Base-by-base conservation (phyloP, 176 grass and related monocot species). In the Dactylis glomerata region DNA sequence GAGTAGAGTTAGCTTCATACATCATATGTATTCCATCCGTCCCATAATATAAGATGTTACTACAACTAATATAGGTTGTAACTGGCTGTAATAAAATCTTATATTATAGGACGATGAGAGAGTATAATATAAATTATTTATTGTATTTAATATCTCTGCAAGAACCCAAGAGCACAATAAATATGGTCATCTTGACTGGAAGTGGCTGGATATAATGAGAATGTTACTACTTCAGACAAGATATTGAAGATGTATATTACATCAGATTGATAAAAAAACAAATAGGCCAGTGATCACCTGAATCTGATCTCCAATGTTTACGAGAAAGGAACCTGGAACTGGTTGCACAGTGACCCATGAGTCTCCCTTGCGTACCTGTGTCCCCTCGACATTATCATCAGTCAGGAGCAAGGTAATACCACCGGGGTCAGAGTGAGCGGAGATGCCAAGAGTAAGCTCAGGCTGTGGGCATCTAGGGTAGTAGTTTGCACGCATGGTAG, bases 401-500 rank as follows among this genome's bases (percentile, higher is more conserved):
- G 79, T 54, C 12, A 89, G 77, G 58, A 96, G 94, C 78, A 96
- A 27, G 64, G 94, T 96, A 27, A 96, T 72, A 30, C 87, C 74
- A 8, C 94, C 94, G 0, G 91, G 91, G 55, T 96, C 94, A 16
- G 94, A 93, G 86, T 96, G 94, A 11, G 91, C 37, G 12, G 91
- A 92, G 73, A 93, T 58, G 20, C 94, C 94, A 20, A 96, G 86
- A 5, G 89, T 89, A 46, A 96, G 85, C 13, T 93, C 91, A 8
- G 94, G 91, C 84, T 90, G 84, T 62, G 94, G 91, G 84, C 94
- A 96, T 75, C 77, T 96, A 11, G 94, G 91, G 34, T 93, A 96
- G 40, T 77, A 90, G 83, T 91, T 91, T 30, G 82, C 88, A 2
- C 94, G 71, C 82, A 96, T 79, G 66, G 58, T 73, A 32, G 84